Evolutionary conservation across 2,329 filamentous ascomycete genomes (phyloP).

Genomic region (Penicillium sp.): DNA sequence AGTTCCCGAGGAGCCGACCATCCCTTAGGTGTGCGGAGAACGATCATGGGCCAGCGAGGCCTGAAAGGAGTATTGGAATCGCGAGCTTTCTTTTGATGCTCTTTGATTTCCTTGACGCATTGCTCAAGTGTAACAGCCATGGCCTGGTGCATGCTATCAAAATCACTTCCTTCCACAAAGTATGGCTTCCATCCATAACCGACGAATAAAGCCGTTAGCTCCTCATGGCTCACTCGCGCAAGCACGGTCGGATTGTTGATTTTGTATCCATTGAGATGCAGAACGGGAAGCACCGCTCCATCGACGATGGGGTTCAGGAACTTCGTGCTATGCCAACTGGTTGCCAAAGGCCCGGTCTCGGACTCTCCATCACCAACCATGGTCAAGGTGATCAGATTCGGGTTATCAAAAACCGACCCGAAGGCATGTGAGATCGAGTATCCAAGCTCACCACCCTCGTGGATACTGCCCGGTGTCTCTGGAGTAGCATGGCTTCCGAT

Average conservation of each 20-base stretch:
- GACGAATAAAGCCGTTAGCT: slow-evolving; percentile 68
- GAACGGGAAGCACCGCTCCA: slow-evolving; percentile 74
- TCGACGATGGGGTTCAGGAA: slow-evolving; percentile 79
- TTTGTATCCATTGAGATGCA: slow-evolving; percentile 83
- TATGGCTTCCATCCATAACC: slow-evolving; percentile 80
- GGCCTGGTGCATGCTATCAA: slow-evolving; percentile 76
- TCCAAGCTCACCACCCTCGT: slow-evolving; percentile 80
- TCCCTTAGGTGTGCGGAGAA: slow-evolving; percentile 76
- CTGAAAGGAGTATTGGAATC: slow-evolving; percentile 69
- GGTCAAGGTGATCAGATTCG: slow-evolving; percentile 71
- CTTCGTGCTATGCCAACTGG: slow-evolving; percentile 80
- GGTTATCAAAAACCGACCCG: slow-evolving; percentile 74
- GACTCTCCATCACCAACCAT: slow-evolving; percentile 81
- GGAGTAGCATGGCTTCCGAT: slow-evolving; percentile 77
- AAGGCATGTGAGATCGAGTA: slow-evolving; percentile 80
- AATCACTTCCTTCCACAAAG: slow-evolving; percentile 75
- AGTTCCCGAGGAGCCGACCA: slow-evolving; percentile 76
- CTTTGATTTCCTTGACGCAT: slow-evolving; percentile 69
- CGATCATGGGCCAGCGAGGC: slow-evolving; percentile 76
- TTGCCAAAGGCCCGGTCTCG: slow-evolving; percentile 78
- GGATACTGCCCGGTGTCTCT: slow-evolving; percentile 74
- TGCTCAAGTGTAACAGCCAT: slow-evolving; percentile 77
- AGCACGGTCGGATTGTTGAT: slow-evolving; percentile 79
- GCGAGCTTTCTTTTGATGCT: slow-evolving; percentile 71
- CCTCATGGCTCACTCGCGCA: slow-evolving; percentile 72